Evolutionary conservation across 2,329 filamentous ascomycete genomes (phyloP), one percentile per base, ranked within the genome.

Genomic region (Cercospora citrullina): DNA sequence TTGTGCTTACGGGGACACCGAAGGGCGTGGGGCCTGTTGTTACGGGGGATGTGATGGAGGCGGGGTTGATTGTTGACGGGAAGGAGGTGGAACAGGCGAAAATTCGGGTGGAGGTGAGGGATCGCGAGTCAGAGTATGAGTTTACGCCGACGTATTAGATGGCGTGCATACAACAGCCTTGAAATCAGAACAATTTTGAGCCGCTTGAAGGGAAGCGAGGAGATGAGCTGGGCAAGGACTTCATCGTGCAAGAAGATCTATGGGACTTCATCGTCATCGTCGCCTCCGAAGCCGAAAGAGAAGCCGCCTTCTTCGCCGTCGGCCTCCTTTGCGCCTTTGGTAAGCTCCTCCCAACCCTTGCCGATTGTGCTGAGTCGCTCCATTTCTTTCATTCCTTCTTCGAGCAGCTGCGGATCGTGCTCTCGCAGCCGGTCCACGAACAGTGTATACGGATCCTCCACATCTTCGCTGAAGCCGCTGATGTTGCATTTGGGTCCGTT

Each of bases 1-100:
- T 99, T 76, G 89, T 99, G 60, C 83, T 99, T 74, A 99, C 95
- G n/a, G 95, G 95, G 18, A 99, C 95, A 61, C 95, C 95, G 60
- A 97, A 97, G 82, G 95, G 95, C 12, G 95, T 99, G 1, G 95
- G 95, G 1, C 86, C 89, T 21, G 93, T 97, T 1, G 87, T 89
- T 68, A 89, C 91, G 1, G 95, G 95, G 2, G 94, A 99, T 81
- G 84, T 94, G 33, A 92, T 99, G 86, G 90, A 86, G 71, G 94
- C 92, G 28, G 93, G 93, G 4, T 84, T 98, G 73, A 89, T 87
- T 77, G 88, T 97, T 31, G 84, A 86, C 66, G 94, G 94, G 42
- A 89, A 90, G 83, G 93, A 96, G 82, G 81, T 98, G 33, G 89
- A 93, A 78, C 91, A 96, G 83, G 92, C 91, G 36, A 89, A 83